Percentiles rank a stretch among this genome's conserved stretches.
These are phyloP conservation scores for Cladosporium sp. DNA, from an alignment of 2,329 filamentous ascomycete genomes.

Conservation along the genomic window DNA sequence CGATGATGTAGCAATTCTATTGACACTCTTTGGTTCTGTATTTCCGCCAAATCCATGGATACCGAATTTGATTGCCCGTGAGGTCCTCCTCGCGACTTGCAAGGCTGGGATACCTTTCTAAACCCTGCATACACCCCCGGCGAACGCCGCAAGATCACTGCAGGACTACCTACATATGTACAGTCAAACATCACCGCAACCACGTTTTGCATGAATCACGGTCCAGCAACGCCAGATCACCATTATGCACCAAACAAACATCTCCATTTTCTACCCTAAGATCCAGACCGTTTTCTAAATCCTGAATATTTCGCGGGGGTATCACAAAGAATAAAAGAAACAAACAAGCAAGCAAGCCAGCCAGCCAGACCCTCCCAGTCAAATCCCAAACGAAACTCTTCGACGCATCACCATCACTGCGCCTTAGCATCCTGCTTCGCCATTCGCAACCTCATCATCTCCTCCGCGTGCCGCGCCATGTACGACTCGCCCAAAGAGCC, in stretches of 20 bases:
- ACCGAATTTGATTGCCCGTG: too few species aligned
- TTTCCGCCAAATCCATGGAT: too few species aligned
- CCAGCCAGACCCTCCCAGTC: neutral
- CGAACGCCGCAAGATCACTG: neutral
- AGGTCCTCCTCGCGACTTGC: too few species aligned
- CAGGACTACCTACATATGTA: too few species aligned
- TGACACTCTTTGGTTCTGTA: too few species aligned
- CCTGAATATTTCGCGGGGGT: conserved; percentile 5
- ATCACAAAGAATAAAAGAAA: conserved; percentile 1
- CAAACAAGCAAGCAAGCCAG: neutral
- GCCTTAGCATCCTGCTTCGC: conserved; percentile 15
- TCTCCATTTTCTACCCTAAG: neutral
- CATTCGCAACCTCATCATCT: conserved; percentile 13
- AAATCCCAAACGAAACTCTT: neutral
- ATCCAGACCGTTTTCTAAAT: neutral
- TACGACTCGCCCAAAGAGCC: conserved; percentile 38
- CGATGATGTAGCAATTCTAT: neutral
- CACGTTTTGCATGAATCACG: too few species aligned
- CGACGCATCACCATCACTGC: neutral
- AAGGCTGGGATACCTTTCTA: too few species aligned
- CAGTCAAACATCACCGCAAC: too few species aligned
- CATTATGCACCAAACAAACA: neutral
- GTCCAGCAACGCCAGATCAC: too few species aligned
- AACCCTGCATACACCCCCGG: neutral
- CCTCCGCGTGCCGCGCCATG: conserved; percentile 38